These are phyloP conservation scores for Tephrocybe sp. DNA, from an alignment of 768 basidiomycete species.

Conservation along the genomic window DNA sequence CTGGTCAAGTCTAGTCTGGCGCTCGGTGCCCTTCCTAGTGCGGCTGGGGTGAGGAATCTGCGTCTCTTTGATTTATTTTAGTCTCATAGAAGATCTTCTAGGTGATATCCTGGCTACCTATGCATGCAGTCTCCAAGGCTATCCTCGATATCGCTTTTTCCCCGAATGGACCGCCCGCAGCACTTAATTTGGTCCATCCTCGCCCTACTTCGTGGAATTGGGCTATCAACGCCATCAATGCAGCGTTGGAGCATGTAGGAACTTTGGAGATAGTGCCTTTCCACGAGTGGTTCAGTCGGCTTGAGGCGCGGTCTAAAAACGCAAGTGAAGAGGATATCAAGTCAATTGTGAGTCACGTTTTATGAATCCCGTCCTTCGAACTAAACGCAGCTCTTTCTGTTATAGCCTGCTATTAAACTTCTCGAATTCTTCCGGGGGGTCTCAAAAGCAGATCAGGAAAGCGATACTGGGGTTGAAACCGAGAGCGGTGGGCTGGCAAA, in stretches of 20 bases:
- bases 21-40: slow-evolving; percentile 27
- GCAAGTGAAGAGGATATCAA: slow-evolving; percentile 3
- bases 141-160: slow-evolving; percentile 31
- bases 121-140: slow-evolving; percentile 23
- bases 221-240: slow-evolving; percentile 23
- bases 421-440: slow-evolving; percentile 32
- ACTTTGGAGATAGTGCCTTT: slow-evolving; percentile 5
- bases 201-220: slow-evolving; percentile 30
- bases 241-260: not conserved
- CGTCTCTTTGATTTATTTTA: not conserved
- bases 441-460: slow-evolving; percentile 19
- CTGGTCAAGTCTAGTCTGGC: slow-evolving; percentile 33
- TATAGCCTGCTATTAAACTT: slow-evolving; percentile 35
- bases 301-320: slow-evolving; percentile 15
- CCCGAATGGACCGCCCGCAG: slow-evolving; percentile 22
- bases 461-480: not conserved
- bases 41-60: slow-evolving; percentile 4
- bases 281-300: slow-evolving; percentile 16
- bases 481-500: slow-evolving; percentile 15
- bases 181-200: slow-evolving; percentile 39
- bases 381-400: not conserved
- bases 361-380: not conserved
- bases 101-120: slow-evolving; percentile 44
- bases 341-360: slow-evolving; percentile 7
- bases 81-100: slow-evolving; percentile 12